phyloP scores from a whole-genome alignment of 352 stramenopile species.

The Poterioochromonas sp. region DNA sequence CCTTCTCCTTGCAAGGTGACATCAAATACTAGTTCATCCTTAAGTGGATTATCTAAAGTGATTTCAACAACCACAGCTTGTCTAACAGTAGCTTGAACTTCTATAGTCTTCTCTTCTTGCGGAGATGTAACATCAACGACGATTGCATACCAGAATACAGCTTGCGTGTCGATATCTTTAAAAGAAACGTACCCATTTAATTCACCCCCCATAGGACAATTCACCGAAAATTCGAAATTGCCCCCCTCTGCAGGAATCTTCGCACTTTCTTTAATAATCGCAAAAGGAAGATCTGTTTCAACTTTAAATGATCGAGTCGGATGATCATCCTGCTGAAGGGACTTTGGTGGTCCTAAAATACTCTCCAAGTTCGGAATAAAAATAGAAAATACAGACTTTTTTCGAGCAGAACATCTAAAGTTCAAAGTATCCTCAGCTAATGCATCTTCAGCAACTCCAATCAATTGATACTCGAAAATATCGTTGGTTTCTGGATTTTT shows the following conservation, averaged over 20 bases:
- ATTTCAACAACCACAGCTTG: conserved; percentile 75
- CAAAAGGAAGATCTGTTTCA: conserved; percentile 79
- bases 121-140: conserved; percentile 56
- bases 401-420: conserved; percentile 67
- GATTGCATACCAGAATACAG: conserved; percentile 84
- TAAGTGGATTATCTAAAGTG: conserved; percentile 70
- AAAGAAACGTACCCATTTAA: conserved; percentile 86
- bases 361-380: not conserved
- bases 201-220: conserved; percentile 72
- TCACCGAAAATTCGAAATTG: conserved; percentile 65
- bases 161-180: conserved; percentile 60
- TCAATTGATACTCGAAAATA: conserved; percentile 74
- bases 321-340: not conserved
- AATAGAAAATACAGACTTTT: conserved; percentile 50
- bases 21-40: conserved; percentile 65
- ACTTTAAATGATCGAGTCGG: conserved; percentile 51
- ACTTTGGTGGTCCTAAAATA: not conserved
- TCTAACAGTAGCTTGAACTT: conserved; percentile 67
- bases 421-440: conserved; percentile 74
- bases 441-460: conserved; percentile 69
- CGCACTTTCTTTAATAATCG: conserved; percentile 58
- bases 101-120: conserved; percentile 58
- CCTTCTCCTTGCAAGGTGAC: conserved; percentile 70
- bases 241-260: conserved; percentile 45
- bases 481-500: conserved; percentile 68